Evolutionary conservation across 352 stramenopile genomes (phyloP).

Genomic region (Globisporangium heterothallicum): DNA sequence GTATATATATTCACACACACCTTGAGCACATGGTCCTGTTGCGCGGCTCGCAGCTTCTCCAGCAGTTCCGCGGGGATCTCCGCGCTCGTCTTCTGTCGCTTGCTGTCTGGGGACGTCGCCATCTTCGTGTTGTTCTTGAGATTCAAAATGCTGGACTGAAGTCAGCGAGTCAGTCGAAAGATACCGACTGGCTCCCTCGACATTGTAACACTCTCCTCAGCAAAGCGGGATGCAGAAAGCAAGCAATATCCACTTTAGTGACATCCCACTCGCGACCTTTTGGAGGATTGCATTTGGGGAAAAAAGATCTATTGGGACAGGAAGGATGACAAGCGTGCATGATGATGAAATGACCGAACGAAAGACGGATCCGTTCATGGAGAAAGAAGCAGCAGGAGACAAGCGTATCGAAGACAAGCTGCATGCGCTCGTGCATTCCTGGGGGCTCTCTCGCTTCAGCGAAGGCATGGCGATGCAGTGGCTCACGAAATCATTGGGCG

Average conservation of each 20-base stretch:
- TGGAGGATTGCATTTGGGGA: too few species aligned
- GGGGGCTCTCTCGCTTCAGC: slow-evolving; percentile 64
- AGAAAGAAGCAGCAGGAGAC: not conserved
- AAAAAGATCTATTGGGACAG: too few species aligned
- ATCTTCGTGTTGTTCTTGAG: not conserved
- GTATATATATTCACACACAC: slow-evolving; percentile 11
- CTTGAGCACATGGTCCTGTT: slow-evolving; percentile 74
- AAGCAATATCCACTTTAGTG: too few species aligned
- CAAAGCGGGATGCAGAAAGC: too few species aligned
- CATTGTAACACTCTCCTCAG: too few species aligned
- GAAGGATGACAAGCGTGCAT: too few species aligned
- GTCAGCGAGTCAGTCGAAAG: too few species aligned
- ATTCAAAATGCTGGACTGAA: too few species aligned
- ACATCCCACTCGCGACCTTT: too few species aligned
- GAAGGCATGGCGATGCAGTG: slow-evolving; percentile 61
- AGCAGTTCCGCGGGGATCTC: slow-evolving; percentile 23
- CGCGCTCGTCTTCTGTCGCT: slow-evolving; percentile 17
- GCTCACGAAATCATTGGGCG: slow-evolving; percentile 30
- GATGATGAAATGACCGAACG: too few species aligned
- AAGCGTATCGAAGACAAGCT: slow-evolving; percentile 30
- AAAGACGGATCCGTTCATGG: too few species aligned
- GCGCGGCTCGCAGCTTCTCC: slow-evolving; percentile 26
- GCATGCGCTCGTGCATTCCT: slow-evolving; percentile 37
- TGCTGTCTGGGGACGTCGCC: not conserved
- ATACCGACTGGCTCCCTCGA: too few species aligned